Base-by-base conservation (phyloP, 768 basidiomycete genomes). In the Hortiboletus campestris region DNA sequence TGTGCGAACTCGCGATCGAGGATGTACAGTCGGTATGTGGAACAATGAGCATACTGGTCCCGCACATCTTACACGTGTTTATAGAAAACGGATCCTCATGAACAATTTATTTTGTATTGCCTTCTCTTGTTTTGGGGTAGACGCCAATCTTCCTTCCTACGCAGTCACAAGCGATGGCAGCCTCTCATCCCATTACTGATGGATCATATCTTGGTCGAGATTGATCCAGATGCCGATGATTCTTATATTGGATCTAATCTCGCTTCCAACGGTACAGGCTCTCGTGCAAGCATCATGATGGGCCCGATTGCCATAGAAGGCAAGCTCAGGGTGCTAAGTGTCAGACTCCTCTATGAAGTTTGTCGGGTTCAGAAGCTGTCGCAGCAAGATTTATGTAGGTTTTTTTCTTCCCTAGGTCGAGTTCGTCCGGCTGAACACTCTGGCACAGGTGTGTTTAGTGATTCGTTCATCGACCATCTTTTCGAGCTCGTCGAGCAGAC, bases 401-500 rank as follows among this genome's bases (percentile, higher is more conserved):
- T 45, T 19, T 25, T 43, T 32, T 40, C 29, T 32, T 31, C 4
- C n/a, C 14, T 10, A 0, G 11, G 25, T 52, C 22, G n/a, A 61
- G 6, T 57, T 49, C 29, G 43, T 42, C 31, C 10, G 9, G 51
- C 44, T 61, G 41, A 70, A 34, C 14, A 5, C 32, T 17, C 38
- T 42, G 31, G 42, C 39, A 5, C 62, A 96, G 94, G 79, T 39
- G 77, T 88, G 45, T 98, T 97, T 67, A 79, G 82, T 60, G 90
- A 96, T 59, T 47, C 75, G 0, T 97, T 98, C 70, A 86, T 99
- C 45, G 91, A 94, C 57, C 83, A 87, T 63, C 73, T 99, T 44
- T 96, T 97, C 63, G 90, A 96, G 49, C 82, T 98, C 41, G 92
- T 99, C 38, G 97, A 99, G 69, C 85, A 89, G 62, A 98, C 97